Conservation (phyloP, 2,329 filamentous ascomycete genomes). For the Exophiala sp. region DNA sequence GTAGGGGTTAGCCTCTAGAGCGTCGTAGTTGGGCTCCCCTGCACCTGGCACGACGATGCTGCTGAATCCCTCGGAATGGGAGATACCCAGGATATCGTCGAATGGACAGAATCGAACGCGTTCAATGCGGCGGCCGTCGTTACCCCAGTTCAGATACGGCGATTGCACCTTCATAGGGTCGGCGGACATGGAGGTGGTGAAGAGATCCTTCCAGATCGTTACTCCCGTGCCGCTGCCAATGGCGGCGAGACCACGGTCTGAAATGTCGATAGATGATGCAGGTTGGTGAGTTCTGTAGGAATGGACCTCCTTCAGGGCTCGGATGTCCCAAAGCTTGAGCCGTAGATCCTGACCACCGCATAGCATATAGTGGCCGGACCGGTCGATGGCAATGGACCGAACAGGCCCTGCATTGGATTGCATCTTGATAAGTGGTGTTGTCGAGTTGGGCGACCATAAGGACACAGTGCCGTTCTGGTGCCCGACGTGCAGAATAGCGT, state of each 20-base stretch:
- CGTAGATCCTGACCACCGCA: slow-evolving; percentile 81
- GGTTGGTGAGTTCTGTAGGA: slow-evolving; percentile 80
- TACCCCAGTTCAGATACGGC: slow-evolving; percentile 83
- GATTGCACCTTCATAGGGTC: slow-evolving; percentile 75
- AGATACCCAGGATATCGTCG: slow-evolving; percentile 83
- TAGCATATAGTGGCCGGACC: slow-evolving; percentile 92
- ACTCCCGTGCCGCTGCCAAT: slow-evolving; percentile 87
- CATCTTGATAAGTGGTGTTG: slow-evolving; percentile 81
- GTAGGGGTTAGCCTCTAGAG: slow-evolving; percentile 89
- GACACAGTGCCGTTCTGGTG: slow-evolving; percentile 94
- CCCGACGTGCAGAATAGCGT: slow-evolving; percentile 84
- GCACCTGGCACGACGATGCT: slow-evolving; percentile 86
- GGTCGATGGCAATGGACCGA: slow-evolving; percentile 74
- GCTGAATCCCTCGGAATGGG: slow-evolving; percentile 79
- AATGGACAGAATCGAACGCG: slow-evolving; percentile 87
- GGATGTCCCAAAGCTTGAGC: slow-evolving; percentile 94
- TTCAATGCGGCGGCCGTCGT: slow-evolving; percentile 74
- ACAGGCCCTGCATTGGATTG: slow-evolving; percentile 86
- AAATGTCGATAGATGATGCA: slow-evolving; percentile 77
- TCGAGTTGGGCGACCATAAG: slow-evolving; percentile 89
- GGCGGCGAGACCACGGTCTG: slow-evolving; percentile 78
- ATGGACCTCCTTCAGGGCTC: slow-evolving; percentile 88
- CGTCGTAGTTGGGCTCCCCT: slow-evolving; percentile 96
- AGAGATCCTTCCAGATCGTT: slow-evolving; percentile 86
- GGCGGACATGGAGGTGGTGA: slow-evolving; percentile 62